phyloP scores from a whole-genome alignment of 2,329 filamentous ascomycete species.

The Penicillium sp. region DNA sequence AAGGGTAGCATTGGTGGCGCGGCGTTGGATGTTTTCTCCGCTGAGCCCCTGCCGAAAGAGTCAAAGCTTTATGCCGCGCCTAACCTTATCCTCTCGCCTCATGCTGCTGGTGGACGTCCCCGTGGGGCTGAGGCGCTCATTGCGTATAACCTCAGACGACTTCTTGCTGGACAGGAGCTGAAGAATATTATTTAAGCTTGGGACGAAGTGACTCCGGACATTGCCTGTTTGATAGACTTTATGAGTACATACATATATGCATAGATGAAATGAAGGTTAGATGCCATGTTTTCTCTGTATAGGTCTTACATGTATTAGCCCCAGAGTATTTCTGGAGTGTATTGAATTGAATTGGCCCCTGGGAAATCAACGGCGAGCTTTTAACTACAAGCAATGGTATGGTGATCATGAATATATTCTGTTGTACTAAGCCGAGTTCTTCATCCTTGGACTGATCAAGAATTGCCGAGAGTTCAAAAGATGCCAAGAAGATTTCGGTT shows the following conservation, averaged over 20 bases:
- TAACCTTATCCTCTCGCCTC: slow-evolving; percentile 23
- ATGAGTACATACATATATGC: not conserved
- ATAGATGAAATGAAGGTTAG: not conserved
- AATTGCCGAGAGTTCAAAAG: not conserved
- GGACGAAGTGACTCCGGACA: not conserved
- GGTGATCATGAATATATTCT: too few species aligned
- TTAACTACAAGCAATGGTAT: not conserved
- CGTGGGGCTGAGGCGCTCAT: slow-evolving; percentile 56
- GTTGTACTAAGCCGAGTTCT: too few species aligned
- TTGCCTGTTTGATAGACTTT: not conserved
- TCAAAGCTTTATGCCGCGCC: slow-evolving; percentile 23
- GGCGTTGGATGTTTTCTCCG: slow-evolving; percentile 24
- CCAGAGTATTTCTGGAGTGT: not conserved
- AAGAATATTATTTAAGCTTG: slow-evolving; percentile 48
- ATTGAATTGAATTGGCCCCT: not conserved
- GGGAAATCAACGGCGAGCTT: not conserved
- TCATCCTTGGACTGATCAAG: not conserved
- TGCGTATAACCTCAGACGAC: slow-evolving; percentile 59
- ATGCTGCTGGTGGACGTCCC: slow-evolving; percentile 45
- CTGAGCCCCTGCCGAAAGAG: slow-evolving; percentile 21
- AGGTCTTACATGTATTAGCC: not conserved
- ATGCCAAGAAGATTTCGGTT: too few species aligned
- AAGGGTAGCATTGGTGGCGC: slow-evolving; percentile 22
- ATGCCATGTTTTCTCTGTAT: not conserved
- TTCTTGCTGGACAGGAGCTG: slow-evolving; percentile 58